A percentile compares a stretch with the other conserved stretches of the same genome.
Evolutionary conservation across 2,329 filamentous ascomycete species (phyloP).

Genomic region (Magnaporthiopsis rhizophila): DNA sequence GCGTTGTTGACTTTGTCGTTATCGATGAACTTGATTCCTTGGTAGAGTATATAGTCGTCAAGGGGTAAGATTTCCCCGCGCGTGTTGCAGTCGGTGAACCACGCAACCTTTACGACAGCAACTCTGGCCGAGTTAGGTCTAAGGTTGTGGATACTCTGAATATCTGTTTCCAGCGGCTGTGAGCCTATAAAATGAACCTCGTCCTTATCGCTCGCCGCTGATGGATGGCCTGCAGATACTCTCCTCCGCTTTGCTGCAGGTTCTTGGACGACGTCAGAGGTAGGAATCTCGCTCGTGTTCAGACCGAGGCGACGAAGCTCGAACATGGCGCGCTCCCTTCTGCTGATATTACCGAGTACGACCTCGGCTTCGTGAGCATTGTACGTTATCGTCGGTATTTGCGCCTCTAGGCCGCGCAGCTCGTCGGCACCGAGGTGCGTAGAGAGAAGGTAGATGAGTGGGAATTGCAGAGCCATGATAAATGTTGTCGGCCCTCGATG

Average conservation of each 20-base stretch:
- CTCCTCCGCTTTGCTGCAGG: constrained; percentile 8
- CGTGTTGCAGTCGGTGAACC: constrained; percentile 47
- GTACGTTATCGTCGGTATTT: constrained; percentile 59
- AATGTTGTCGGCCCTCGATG: not conserved
- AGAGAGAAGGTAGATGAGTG: constrained; percentile 65
- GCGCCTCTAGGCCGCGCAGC: constrained; percentile 55
- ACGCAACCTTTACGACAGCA: constrained; percentile 49
- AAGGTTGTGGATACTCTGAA: not conserved
- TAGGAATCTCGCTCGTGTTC: constrained; percentile 39
- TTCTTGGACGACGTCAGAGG: constrained; percentile 9
- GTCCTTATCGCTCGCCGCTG: constrained; percentile 2
- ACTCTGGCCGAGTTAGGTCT: constrained; percentile 11
- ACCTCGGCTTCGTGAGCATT: constrained; percentile 65
- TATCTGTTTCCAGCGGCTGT: not conserved
- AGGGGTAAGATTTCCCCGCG: constrained; percentile 36
- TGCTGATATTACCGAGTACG: constrained; percentile 65
- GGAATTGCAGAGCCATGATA: constrained; percentile 32
- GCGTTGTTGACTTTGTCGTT: not conserved
- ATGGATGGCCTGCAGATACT: constrained; percentile 1
- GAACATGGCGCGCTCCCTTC: constrained; percentile 62
- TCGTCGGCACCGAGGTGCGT: constrained; percentile 59
- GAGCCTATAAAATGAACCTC: constrained; percentile 1
- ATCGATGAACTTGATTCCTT: constrained; percentile 25
- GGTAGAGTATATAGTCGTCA: constrained; percentile 45
- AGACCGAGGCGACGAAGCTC: constrained; percentile 67